Evolutionary conservation across 106 monocot species (phyloP), one percentile per base, ranked within the genome.

Genomic region (Dendrobium officinale): DNA sequence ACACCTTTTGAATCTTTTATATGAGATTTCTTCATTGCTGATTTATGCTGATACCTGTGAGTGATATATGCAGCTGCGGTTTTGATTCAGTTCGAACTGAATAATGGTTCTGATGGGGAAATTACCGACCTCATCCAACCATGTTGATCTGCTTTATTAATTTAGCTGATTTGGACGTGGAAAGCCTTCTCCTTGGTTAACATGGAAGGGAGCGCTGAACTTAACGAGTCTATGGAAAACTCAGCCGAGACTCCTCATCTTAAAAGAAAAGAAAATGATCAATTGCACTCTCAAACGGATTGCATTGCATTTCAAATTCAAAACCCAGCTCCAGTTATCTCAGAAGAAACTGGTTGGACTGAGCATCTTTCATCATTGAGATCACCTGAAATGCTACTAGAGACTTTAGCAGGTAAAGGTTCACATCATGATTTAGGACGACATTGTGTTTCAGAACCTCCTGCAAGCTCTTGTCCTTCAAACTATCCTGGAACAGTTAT

Each of bases 191-290:
- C 55, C 6, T 43, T 66, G 40, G 58, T 6, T 47, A 27, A 10
- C 44, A 91, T 95, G 95, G 95, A 89, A 77, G 86, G 86, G 33
- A 48, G 84, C 24, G 72, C 88, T 20, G 91, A 91, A 78, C 74
- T 89, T 44, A 88, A 83, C 79, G 93, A 89, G 24, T 75, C 75
- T 4, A 13, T 88, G n/a, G 87, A 86, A 61, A 79, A 79, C 75
- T 79, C 95, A n/a, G 66, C 75, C 9, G 89, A 86, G 58, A 47
- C 85, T 70, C 83, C 82, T 43, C 80, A 61, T 22, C 55, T 86
- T 44, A 88, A 88, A 77, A 80, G 59, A 19, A 91, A 86, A 80
- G 89, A 91, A 72, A 85, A 80, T 27, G 88, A 86, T 19, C 82
- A 78, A 40, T 80, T 82, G 54, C 79, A 3, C 8, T 74, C 29